These are phyloP conservation scores for Nicotiana tomentosiformis DNA, from an alignment of 257 asterid genomes.

Conservation along the genomic window DNA sequence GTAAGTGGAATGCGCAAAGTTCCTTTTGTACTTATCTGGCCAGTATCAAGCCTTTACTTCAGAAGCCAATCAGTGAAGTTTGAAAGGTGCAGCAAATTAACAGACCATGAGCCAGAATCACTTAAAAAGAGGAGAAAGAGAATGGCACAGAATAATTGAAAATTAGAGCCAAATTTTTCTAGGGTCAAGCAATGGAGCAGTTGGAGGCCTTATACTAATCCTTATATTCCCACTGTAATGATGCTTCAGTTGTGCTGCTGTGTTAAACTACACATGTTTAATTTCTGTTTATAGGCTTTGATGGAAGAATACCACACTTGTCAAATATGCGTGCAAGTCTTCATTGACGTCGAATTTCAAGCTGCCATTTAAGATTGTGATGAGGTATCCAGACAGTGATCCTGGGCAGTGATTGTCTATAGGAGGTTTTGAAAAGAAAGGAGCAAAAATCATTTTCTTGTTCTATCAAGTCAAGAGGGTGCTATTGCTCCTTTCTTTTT, in stretches of 20 bases:
- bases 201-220: background rate
- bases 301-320: background rate
- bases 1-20: background rate
- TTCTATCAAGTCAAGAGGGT: no score
- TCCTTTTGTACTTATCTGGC: background rate
- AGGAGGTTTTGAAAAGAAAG: no score
- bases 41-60: background rate
- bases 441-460: no score
- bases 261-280: background rate
- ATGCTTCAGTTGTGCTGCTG: background rate
- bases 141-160: no score
- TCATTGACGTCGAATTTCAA: background rate
- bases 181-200: background rate
- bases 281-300: background rate
- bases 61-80: slow-evolving; percentile 1
- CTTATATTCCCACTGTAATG: background rate
- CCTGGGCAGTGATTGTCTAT: background rate
- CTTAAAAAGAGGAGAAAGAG: background rate
- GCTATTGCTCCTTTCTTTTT: no score
- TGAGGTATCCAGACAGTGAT: background rate
- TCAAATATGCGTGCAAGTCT: background rate
- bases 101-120: background rate
- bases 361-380: background rate
- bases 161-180: no score
- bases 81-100: background rate